These are phyloP conservation scores for Cyclanthera cordifolia DNA, from an alignment of 306 rosid genomes.

Conservation along the genomic window DNA sequence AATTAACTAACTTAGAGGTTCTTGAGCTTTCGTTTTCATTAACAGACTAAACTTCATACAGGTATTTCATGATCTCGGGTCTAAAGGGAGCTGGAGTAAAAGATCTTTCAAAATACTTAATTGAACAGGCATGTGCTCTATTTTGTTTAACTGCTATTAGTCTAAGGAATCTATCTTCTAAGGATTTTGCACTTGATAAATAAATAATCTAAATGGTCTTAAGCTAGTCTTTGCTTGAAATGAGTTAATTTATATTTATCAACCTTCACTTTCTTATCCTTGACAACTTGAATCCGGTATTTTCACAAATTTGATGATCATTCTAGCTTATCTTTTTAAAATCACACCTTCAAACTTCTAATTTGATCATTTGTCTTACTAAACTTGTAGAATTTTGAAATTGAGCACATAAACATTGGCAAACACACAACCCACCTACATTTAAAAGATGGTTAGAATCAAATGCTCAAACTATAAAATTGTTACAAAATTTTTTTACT, in stretches of 20 bases:
- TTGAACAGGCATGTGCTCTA: slow-evolving; percentile 64
- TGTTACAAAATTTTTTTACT: not conserved
- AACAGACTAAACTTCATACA: slow-evolving; percentile 15
- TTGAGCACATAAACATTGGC: not conserved
- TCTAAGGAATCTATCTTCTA: not conserved
- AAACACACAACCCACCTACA: not conserved
- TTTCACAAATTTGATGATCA: slow-evolving; percentile 1
- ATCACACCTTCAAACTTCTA: not conserved
- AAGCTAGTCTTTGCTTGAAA: not conserved
- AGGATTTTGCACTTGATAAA: not conserved
- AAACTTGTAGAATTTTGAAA: no score
- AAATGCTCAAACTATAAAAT: not conserved
- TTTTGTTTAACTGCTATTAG: slow-evolving; percentile 16
- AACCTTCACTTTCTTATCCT: not conserved
- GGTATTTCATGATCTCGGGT: slow-evolving; percentile 92
- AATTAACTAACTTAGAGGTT: slow-evolving; percentile 11
- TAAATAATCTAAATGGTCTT: not conserved
- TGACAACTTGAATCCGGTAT: not conserved
- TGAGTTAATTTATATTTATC: not conserved
- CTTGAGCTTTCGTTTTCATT: slow-evolving; percentile 10
- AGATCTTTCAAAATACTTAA: slow-evolving; percentile 55
- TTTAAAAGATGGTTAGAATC: not conserved
- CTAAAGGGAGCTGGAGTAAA: slow-evolving; percentile 81
- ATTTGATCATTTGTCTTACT: not conserved
- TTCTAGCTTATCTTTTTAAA: not conserved